Conservation (phyloP, 2,329 filamentous ascomycete species). For the Sphaerostilbella broomeana region DNA sequence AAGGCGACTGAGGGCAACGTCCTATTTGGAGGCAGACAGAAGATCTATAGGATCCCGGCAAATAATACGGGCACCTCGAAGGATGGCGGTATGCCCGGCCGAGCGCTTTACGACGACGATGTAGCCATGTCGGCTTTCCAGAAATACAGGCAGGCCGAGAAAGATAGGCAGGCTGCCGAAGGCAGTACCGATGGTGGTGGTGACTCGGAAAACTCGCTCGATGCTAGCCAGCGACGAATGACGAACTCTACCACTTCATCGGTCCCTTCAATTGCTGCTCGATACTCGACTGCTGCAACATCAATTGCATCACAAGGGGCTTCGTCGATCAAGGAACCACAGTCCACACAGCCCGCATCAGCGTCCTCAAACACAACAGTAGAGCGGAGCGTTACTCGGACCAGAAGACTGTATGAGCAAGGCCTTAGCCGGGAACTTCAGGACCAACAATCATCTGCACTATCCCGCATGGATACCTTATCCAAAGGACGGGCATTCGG, state of each 20-base stretch:
- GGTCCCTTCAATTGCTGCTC: slow-evolving; percentile 52
- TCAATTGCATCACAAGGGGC: slow-evolving; percentile 68
- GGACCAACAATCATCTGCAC: slow-evolving; percentile 69
- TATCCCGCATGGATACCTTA: slow-evolving; percentile 75
- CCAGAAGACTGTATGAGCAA: slow-evolving; percentile 74
- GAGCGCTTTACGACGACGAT: slow-evolving; percentile 80
- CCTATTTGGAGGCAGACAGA: slow-evolving; percentile 90
- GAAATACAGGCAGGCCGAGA: slow-evolving; percentile 58
- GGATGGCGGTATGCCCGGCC: slow-evolving; percentile 53
- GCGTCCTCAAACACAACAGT: slow-evolving; percentile 38
- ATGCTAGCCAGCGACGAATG: slow-evolving; percentile 69
- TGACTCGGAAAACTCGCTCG: slow-evolving; percentile 45
- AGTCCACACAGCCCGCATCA: slow-evolving; percentile 34
- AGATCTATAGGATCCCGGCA: slow-evolving; percentile 79
- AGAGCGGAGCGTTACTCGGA: slow-evolving; percentile 63
- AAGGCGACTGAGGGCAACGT: slow-evolving; percentile 86
- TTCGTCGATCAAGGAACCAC: slow-evolving; percentile 45
- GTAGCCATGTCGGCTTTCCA: slow-evolving; percentile 79
- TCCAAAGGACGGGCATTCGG: slow-evolving; percentile 53
- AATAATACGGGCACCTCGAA: slow-evolving; percentile 36
- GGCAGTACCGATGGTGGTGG: slow-evolving; percentile 31
- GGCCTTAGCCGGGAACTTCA: slow-evolving; percentile 72
- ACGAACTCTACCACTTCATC: slow-evolving; percentile 82
- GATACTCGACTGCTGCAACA: slow-evolving; percentile 81
- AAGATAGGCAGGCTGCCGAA: slow-evolving; percentile 43